Percentiles rank a stretch among this genome's conserved stretches.
Conservation (phyloP, 106 monocot species). For the Cymbidium sinense region DNA sequence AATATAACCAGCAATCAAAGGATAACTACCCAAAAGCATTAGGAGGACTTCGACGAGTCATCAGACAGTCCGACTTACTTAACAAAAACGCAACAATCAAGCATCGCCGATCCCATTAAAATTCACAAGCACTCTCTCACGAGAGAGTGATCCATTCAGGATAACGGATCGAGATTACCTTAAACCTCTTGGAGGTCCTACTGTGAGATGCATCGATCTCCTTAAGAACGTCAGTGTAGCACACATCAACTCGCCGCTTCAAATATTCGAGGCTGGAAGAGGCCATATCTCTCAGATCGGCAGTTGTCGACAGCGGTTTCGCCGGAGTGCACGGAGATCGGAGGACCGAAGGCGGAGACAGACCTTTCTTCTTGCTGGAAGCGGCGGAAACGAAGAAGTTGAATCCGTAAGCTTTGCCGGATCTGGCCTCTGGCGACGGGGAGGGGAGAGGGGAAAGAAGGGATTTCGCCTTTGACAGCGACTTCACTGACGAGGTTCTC, state of each 20-base stretch:
- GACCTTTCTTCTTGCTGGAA: constrained; percentile 6
- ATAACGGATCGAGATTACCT: constrained; percentile 8
- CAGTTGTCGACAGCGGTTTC: constrained; percentile 7
- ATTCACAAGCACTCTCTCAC: not conserved
- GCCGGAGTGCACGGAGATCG: constrained; percentile 5
- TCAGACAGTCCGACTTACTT: not conserved
- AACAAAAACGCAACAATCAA: not conserved
- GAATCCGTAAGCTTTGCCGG: constrained; percentile 7
- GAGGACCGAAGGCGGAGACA: constrained; percentile 2
- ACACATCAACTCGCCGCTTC: constrained; percentile 11
- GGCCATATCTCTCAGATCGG: constrained; percentile 18
- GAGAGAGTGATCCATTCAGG: not conserved
- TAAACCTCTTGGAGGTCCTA: constrained; percentile 20
- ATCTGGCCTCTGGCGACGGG: not conserved
- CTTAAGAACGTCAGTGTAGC: constrained; percentile 17
- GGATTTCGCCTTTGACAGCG: constrained; percentile 11
- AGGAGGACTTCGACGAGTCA: not conserved
- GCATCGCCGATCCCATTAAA: not conserved
- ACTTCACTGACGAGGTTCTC: constrained; percentile 8
- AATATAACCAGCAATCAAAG: not conserved
- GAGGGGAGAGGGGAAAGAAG: constrained; percentile 18
- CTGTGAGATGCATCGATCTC: constrained; percentile 16
- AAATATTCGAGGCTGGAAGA: constrained; percentile 8
- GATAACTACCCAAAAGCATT: not conserved
- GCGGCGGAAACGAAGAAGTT: not conserved